Conservation (phyloP, 1,284 basidiomycete genomes). For the Puccinia hordei region DNA sequence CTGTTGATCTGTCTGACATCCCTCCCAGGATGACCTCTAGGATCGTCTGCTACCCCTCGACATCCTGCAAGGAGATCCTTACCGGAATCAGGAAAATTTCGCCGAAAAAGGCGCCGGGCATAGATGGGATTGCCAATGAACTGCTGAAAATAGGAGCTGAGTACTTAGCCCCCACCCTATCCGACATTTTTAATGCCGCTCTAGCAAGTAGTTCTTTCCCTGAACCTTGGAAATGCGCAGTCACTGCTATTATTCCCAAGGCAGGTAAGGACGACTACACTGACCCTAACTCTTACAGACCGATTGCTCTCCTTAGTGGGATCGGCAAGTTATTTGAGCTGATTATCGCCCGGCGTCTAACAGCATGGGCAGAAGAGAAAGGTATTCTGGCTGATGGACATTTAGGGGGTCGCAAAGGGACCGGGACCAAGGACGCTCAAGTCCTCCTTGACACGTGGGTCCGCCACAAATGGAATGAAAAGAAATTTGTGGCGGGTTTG, state of each 20-base stretch:
- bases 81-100: too few species aligned
- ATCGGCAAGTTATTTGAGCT: conserved; percentile 10
- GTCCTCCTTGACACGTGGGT: too few species aligned
- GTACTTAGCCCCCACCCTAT: too few species aligned
- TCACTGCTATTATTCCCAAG: too few species aligned
- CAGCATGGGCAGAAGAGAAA: conserved; percentile 2
- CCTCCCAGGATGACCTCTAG: too few species aligned
- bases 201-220: background rate
- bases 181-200: background rate
- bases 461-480: too few species aligned
- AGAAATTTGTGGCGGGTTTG: too few species aligned
- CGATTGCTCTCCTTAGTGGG: background rate
- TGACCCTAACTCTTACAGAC: too few species aligned
- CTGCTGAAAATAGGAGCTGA: background rate
- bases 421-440: background rate
- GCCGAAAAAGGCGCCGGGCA: too few species aligned
- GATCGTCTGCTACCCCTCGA: background rate
- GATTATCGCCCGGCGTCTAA: background rate
- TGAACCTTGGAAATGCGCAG: too few species aligned
- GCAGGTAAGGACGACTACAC: too few species aligned
- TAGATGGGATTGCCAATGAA: too few species aligned
- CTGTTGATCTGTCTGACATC: background rate
- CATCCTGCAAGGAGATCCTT: background rate
- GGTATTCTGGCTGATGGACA: background rate
- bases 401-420: conserved; percentile 1